A percentile compares a stretch with the other conserved stretches of the same genome.
These are phyloP conservation scores for Taphrina pruni DNA, from an alignment of 1,139 yeast genomes.

Conservation along the genomic window DNA sequence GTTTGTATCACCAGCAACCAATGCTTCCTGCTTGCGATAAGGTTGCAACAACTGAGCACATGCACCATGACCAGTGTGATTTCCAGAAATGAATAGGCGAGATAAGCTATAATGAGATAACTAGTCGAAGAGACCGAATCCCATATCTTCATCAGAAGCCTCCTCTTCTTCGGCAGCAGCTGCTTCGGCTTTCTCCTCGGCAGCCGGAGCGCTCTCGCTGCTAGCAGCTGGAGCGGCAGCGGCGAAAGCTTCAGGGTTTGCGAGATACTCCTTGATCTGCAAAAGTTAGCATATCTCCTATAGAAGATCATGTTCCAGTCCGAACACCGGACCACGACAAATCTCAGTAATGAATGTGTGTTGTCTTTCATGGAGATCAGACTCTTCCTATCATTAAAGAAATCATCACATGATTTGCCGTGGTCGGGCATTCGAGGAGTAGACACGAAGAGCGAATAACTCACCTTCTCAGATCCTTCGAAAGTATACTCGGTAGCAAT, in stretches of 20 bases:
- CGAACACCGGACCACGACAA: not conserved
- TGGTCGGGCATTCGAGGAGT: not conserved
- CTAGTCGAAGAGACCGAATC: conserved; percentile 99
- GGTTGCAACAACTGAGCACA: not conserved
- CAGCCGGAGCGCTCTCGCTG: conserved; percentile 57
- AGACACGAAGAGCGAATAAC: not conserved
- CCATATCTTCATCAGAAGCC: conserved; percentile 85
- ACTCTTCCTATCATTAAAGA: conserved; percentile 35
- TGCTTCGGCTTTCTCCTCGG: conserved; percentile 74
- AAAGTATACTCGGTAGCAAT: conserved; percentile 98
- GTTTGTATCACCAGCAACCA: too few relatives aligned
- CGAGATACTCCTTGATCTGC: conserved; percentile 92
- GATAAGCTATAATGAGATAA: conserved; percentile 45
- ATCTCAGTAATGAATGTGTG: conserved; percentile 37
- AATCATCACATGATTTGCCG: conserved; percentile 28
- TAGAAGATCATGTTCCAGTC: not conserved
- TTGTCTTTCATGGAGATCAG: conserved; percentile 31
- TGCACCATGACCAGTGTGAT: not conserved
- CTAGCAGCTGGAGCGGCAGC: conserved; percentile 62
- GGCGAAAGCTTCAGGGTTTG: conserved; percentile 99
- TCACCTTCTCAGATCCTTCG: conserved; percentile 91
- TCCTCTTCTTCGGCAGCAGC: conserved; percentile 71
- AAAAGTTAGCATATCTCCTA: conserved; percentile 11
- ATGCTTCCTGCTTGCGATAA: too few relatives aligned
- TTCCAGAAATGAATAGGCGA: not conserved